Evolutionary conservation across 2,329 filamentous ascomycete species (phyloP).

Genomic region (Paecilomyces dactylethromorphus): DNA sequence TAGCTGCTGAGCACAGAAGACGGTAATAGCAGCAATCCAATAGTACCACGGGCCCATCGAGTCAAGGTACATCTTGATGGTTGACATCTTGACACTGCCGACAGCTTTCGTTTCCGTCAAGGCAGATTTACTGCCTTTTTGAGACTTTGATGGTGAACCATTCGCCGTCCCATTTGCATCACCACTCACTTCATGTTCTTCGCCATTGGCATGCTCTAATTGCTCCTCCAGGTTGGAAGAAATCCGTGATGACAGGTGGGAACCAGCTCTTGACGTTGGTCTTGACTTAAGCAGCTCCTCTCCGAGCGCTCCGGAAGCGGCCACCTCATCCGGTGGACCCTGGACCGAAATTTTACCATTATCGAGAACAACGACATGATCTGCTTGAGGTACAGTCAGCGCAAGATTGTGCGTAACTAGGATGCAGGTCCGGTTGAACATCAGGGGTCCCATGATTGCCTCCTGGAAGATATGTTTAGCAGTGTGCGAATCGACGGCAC

Average conservation of each 20-base stretch:
- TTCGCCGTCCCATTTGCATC: slow-evolving; percentile 44
- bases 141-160: slow-evolving; percentile 29
- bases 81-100: slow-evolving; percentile 80
- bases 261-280: slow-evolving; percentile 62
- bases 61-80: slow-evolving; percentile 75
- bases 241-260: slow-evolving; percentile 68
- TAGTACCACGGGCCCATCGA: slow-evolving; percentile 98
- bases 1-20: slow-evolving; percentile 78
- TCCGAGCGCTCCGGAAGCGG: slow-evolving; percentile 79
- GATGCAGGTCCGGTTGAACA: slow-evolving; percentile 84
- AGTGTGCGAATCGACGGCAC: slow-evolving; percentile 94
- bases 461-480: slow-evolving; percentile 97
- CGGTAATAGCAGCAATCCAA: slow-evolving; percentile 68
- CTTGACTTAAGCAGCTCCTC: slow-evolving; percentile 75
- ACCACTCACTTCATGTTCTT: slow-evolving; percentile 43
- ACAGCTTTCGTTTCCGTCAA: slow-evolving; percentile 70
- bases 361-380: slow-evolving; percentile 76
- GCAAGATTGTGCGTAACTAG: slow-evolving; percentile 92
- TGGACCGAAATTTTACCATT: slow-evolving; percentile 75
- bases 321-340: slow-evolving; percentile 70
- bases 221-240: slow-evolving; percentile 67
- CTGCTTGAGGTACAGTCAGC: slow-evolving; percentile 74
- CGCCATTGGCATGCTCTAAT: slow-evolving; percentile 32
- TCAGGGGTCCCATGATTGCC: slow-evolving; percentile 81
- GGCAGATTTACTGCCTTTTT: slow-evolving; percentile 42